phyloP scores from a whole-genome alignment of 345 rosid genomes.

The Eucalyptus dawsonii region DNA sequence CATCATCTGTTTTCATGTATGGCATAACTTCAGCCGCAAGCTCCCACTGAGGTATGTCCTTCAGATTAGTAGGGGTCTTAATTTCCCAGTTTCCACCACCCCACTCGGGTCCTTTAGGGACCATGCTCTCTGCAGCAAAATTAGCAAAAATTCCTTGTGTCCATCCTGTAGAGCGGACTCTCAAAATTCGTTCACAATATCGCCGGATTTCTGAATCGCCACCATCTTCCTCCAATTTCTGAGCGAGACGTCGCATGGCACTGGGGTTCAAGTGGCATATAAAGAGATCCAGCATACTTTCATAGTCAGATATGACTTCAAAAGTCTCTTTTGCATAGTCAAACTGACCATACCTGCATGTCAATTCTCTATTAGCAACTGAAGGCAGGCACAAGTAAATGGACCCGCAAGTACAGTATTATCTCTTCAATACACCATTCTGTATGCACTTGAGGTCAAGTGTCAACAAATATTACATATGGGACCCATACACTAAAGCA shows the following conservation, averaged over 20 bases:
- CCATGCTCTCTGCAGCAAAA: slow-evolving; percentile 99
- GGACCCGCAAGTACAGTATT: background rate
- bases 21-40: slow-evolving; percentile 97
- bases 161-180: slow-evolving; percentile 95
- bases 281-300: slow-evolving; percentile 90
- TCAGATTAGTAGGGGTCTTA: slow-evolving; percentile 73
- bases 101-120: slow-evolving; percentile 97
- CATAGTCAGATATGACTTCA: slow-evolving; percentile 91
- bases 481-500: background rate
- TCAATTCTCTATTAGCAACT: background rate
- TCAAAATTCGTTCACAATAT: slow-evolving; percentile 84
- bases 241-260: slow-evolving; percentile 97
- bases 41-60: slow-evolving; percentile 89
- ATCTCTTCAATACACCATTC: background rate
- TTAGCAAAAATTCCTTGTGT: slow-evolving; percentile 99
- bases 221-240: slow-evolving; percentile 87
- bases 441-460: background rate
- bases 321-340: slow-evolving; percentile 95
- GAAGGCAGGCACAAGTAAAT: background rate
- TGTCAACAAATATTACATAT: background rate
- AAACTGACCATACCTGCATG: slow-evolving; percentile 90
- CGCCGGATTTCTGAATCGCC: slow-evolving; percentile 84
- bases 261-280: slow-evolving; percentile 97
- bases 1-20: slow-evolving; percentile 94
- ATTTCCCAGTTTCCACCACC: slow-evolving; percentile 99